Percentiles rank a stretch among this genome's conserved stretches.
phyloP scores from a whole-genome alignment of 164 flowering plant genomes.

The Cinnamomum micranthum region DNA sequence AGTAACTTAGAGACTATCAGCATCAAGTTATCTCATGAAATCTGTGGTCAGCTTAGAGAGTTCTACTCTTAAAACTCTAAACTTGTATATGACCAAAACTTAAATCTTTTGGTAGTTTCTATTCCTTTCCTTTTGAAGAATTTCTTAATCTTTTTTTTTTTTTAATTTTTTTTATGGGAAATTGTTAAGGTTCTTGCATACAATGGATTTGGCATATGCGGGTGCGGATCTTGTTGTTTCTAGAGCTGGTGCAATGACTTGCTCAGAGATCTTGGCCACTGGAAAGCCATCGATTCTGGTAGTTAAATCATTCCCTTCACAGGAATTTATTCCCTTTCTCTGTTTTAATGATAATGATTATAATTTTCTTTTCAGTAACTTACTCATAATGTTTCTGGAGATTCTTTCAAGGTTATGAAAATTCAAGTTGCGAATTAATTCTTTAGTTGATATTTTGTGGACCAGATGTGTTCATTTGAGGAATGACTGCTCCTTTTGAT shows the following conservation, averaged over 20 bases:
- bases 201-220: constrained; percentile 78
- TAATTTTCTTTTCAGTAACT: too few species aligned
- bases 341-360: not conserved
- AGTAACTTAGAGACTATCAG: too few species aligned
- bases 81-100: too few species aligned
- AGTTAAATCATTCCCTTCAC: constrained; percentile 7
- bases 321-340: not conserved
- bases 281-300: constrained; percentile 88
- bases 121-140: too few species aligned
- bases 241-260: constrained; percentile 87
- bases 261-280: constrained; percentile 73
- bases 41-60: too few species aligned
- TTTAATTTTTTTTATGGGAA: not conserved
- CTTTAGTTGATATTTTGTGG: not conserved
- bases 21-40: too few species aligned
- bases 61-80: too few species aligned
- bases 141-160: too few species aligned
- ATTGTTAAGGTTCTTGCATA: constrained; percentile 58
- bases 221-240: constrained; percentile 77
- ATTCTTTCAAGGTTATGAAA: not conserved
- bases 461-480: not conserved
- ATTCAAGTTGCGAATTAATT: not conserved
- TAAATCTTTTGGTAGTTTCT: not conserved
- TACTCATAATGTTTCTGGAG: not conserved
- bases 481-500: too few species aligned